Base-by-base conservation (phyloP, 2,329 filamentous ascomycete species). In the Xylaria hypoxylon region DNA sequence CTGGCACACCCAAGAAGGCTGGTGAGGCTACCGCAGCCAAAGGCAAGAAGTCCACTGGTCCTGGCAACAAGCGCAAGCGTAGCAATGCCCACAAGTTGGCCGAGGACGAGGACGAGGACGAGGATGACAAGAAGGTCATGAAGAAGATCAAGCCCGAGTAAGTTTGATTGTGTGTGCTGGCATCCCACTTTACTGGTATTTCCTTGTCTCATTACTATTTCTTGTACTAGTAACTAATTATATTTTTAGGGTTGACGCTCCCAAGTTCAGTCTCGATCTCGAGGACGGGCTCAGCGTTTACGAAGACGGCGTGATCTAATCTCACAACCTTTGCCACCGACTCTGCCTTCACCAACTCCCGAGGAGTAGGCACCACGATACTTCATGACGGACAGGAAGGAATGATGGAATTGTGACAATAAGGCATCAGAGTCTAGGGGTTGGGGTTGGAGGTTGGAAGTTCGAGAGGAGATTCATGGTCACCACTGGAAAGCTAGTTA, bases 121-220 rank as follows among this genome's bases (percentile, higher is more conserved):
- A 68, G 3, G 55, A 64, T 1, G 65, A 35, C 1, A 26, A 56
- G 33, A 47, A 64, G 35, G 1, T 19, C 13, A 0, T 45, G 17
- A 70, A 70, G 59, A 68, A 68, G 31, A 15, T 48, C 19, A 70
- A 70, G 68, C 10, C 50, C 0, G 63, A 67, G 68, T 70, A 68
- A 56, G 68, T 64, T 8, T 2, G n/a, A 55, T 28, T 35, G 13
- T 19, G 1, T 26, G 50, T 38, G 10, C 15, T 10, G 24, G 19
- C 2, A 19, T 40, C 28, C 22, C 17, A 19, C 15, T 28, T 33
- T 11, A 10, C 7, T 22, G 15, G 17, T 57, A 8, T 31, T 38
- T 15, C 35, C 35, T 38, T 11, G 13, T 38, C 11, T 22, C 10
- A 2, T 60, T 24, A 11, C 3, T 28, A 17, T 19, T 19, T 47